Conservation (phyloP, 129 eudicot species). For the Flaveria ramosissima region DNA sequence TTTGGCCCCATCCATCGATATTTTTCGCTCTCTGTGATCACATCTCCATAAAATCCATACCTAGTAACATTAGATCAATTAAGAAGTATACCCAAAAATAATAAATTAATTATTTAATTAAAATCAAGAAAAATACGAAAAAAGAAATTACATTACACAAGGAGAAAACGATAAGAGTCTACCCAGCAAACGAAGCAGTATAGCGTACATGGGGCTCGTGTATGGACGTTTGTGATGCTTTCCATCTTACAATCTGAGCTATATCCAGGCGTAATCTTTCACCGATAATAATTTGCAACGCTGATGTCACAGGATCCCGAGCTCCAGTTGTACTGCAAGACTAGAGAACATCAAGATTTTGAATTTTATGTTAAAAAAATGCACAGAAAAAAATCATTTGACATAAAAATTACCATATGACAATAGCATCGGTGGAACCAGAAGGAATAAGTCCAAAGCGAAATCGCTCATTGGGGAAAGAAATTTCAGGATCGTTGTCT, state of each 20-base stretch:
- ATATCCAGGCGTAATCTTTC: constrained; percentile 73
- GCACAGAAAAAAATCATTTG: background rate
- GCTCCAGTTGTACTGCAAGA: constrained; percentile 82
- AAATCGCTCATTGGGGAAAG: constrained; percentile 63
- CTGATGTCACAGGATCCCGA: constrained; percentile 91
- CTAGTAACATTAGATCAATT: constrained; percentile 39
- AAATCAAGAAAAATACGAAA: background rate
- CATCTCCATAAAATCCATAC: constrained; percentile 91
- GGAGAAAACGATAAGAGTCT: constrained; percentile 19
- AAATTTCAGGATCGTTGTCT: constrained; percentile 44
- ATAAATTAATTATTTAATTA: background rate
- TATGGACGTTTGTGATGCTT: constrained; percentile 51
- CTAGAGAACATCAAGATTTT: background rate
- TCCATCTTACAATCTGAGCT: constrained; percentile 88
- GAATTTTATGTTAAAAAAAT: background rate
- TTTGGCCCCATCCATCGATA: constrained; percentile 96
- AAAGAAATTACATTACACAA: background rate
- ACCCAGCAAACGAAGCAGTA: constrained; percentile 94
- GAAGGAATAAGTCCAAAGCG: constrained; percentile 91
- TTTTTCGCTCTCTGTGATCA: constrained; percentile 83
- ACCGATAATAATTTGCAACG: constrained; percentile 84
- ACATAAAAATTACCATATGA: constrained; percentile 61
- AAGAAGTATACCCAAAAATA: background rate
- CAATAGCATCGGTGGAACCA: constrained; percentile 93
- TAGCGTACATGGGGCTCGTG: constrained; percentile 72